Percentiles rank a stretch among this genome's conserved stretches.
Conservation (phyloP, 2,329 filamentous ascomycete genomes). For the Cladosporium sp. region DNA sequence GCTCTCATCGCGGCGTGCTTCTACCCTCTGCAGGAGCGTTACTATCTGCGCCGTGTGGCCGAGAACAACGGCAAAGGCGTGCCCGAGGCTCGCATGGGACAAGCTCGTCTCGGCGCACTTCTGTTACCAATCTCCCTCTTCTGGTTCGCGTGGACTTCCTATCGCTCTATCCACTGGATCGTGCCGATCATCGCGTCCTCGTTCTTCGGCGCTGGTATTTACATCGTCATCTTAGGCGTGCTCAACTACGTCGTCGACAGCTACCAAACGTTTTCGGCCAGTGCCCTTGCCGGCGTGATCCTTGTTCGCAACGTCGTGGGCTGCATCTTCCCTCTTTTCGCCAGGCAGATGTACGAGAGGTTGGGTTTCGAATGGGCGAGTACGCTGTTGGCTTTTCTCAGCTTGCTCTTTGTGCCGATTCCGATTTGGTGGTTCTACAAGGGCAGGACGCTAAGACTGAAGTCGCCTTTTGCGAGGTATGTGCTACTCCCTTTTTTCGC, state of each 20-base stretch:
- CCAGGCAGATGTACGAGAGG: conserved; percentile 9
- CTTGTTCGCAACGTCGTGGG: conserved; percentile 33
- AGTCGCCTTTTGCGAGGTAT: conserved; percentile 9
- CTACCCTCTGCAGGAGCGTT: conserved; percentile 42
- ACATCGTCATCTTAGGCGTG: conserved; percentile 47
- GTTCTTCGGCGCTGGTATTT: conserved; percentile 27
- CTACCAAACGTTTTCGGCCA: conserved; percentile 42
- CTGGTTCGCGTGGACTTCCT: conserved; percentile 32
- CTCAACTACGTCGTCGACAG: conserved; percentile 47
- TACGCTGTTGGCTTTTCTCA: conserved; percentile 40
- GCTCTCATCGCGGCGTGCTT: conserved; percentile 37
- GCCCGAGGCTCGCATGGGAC: conserved; percentile 28
- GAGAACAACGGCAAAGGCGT: conserved; percentile 24
- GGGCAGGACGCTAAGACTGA: conserved; percentile 3
- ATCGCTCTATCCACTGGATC: conserved; percentile 36
- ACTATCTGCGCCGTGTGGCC: conserved; percentile 31
- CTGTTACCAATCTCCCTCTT: conserved; percentile 22
- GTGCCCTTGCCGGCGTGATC: conserved; percentile 36
- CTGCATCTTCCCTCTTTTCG: conserved; percentile 33
- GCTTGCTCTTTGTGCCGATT: conserved; percentile 29
- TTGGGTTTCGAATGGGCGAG: conserved; percentile 46
- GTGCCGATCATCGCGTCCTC: conserved; percentile 37
- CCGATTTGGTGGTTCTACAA: conserved; percentile 13
- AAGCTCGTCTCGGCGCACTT: conserved; percentile 19
- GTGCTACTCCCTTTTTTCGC: too few relatives aligned